Conservation (phyloP, 2,329 filamentous ascomycete species). For the Colletotrichum higginsianum region DNA sequence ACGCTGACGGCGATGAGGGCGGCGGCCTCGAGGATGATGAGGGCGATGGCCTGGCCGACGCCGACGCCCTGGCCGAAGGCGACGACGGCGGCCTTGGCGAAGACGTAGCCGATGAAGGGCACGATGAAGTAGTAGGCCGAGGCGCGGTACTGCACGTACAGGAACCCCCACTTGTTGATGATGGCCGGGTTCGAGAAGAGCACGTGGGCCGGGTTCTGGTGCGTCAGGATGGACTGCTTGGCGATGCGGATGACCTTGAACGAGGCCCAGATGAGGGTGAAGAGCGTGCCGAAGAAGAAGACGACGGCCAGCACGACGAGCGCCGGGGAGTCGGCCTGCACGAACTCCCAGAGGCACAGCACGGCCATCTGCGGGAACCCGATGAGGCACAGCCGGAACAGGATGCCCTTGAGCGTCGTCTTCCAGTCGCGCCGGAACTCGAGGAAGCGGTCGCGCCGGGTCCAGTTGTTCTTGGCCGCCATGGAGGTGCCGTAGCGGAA, state of each 20-base stretch:
- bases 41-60: constrained; percentile 84
- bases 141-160: constrained; percentile 97
- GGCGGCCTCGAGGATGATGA: constrained; percentile 86
- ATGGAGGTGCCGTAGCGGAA: constrained; percentile 89
- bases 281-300: constrained; percentile 86
- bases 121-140: constrained; percentile 97
- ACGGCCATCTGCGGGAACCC: constrained; percentile 93
- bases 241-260: constrained; percentile 92
- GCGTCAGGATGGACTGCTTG: constrained; percentile 88
- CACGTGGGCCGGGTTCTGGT: constrained; percentile 97
- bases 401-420: constrained; percentile 91
- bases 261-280: constrained; percentile 86
- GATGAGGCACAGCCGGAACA: constrained; percentile 91
- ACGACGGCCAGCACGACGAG: constrained; percentile 90
- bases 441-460: constrained; percentile 88
- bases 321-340: constrained; percentile 85
- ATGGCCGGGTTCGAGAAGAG: constrained; percentile 93
- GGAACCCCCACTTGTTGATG: constrained; percentile 98
- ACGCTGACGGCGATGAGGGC: constrained; percentile 85
- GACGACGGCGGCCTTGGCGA: constrained; percentile 91
- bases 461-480: constrained; percentile 80
- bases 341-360: constrained; percentile 94
- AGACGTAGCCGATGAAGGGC: constrained; percentile 81
- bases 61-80: constrained; percentile 81
- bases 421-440: constrained; percentile 97